Evolutionary conservation across 768 basidiomycete genomes (phyloP).

Genomic region (Macrolepiota albuminosa): DNA sequence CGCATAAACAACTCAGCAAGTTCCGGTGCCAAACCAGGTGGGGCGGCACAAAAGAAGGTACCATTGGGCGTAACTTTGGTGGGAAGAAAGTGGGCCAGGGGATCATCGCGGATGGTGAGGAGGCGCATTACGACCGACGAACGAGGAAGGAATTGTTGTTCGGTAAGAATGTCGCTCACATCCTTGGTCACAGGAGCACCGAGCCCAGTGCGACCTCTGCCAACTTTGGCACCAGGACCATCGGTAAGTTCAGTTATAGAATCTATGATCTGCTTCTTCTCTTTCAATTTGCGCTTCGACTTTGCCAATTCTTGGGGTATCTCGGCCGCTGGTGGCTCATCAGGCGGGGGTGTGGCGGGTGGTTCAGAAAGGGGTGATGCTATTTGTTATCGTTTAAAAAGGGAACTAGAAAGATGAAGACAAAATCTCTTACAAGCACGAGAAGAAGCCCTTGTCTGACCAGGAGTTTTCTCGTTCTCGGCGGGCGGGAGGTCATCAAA

Average conservation of each 20-base stretch:
- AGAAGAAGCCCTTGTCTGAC: slow-evolving; percentile 54
- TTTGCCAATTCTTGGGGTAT: slow-evolving; percentile 35
- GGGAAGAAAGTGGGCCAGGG: slow-evolving; percentile 80
- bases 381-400: slow-evolving; percentile 21
- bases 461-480: slow-evolving; percentile 48
- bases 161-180: slow-evolving; percentile 68
- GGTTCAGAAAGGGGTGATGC: slow-evolving; percentile 75
- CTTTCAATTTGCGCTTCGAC: slow-evolving; percentile 50
- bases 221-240: slow-evolving; percentile 48
- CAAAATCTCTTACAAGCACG: slow-evolving; percentile 55
- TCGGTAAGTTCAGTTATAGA: slow-evolving; percentile 80
- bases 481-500: slow-evolving; percentile 52
- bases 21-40: slow-evolving; percentile 79
- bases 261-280: slow-evolving; percentile 89
- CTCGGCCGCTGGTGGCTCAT: slow-evolving; percentile 39
- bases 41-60: slow-evolving; percentile 77
- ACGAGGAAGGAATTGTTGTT: slow-evolving; percentile 82
- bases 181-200: slow-evolving; percentile 50
- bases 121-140: slow-evolving; percentile 84
- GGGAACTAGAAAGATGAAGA: not conserved
- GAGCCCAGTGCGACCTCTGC: slow-evolving; percentile 50
- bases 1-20: slow-evolving; percentile 82
- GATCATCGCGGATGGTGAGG: slow-evolving; percentile 81
- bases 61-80: slow-evolving; percentile 69
- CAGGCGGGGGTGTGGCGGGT: slow-evolving; percentile 75